These are phyloP conservation scores for Cutaneotrichosporon cavernicola DNA, from an alignment of 1,284 basidiomycete genomes.

Conservation along the genomic window DNA sequence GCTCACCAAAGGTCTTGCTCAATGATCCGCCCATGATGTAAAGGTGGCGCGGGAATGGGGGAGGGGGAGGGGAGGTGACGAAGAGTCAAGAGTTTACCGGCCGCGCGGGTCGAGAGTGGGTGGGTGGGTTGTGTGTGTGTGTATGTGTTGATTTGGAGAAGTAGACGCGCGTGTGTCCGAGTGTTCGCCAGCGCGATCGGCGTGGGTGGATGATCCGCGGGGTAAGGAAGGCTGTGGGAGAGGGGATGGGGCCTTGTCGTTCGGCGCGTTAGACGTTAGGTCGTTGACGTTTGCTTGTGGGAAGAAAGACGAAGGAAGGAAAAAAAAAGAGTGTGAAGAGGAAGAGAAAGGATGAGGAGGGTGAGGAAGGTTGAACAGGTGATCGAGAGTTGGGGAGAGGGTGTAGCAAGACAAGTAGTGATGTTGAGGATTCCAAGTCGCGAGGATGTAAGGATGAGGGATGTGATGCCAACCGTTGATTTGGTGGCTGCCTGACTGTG, in stretches of 20 bases:
- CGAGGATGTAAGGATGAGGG: background rate
- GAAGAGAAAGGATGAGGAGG: background rate
- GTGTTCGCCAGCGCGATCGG: background rate
- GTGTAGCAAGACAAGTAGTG: background rate
- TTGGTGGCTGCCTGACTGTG: background rate
- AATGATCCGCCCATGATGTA: constrained; percentile 56
- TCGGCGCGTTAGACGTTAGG: background rate
- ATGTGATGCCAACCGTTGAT: background rate
- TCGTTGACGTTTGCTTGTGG: background rate
- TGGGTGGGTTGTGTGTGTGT: background rate
- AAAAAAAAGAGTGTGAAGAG: background rate
- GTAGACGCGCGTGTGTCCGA: background rate
- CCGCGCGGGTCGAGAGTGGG: background rate
- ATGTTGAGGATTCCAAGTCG: background rate
- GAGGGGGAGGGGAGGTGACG: background rate
- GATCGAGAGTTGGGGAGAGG: background rate
- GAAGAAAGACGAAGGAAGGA: background rate
- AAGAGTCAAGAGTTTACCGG: background rate
- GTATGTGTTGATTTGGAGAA: background rate
- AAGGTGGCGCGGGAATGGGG: constrained; percentile 3
- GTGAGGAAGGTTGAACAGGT: background rate
- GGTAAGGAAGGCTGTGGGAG: background rate
- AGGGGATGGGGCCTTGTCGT: background rate
- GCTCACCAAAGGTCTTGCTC: constrained; percentile 53
- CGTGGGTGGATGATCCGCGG: background rate